A percentile compares a stretch with the other conserved stretches of the same genome.
Conservation (phyloP, 192 early-diverging fungal species). For the Mortierella hygrophila region DNA sequence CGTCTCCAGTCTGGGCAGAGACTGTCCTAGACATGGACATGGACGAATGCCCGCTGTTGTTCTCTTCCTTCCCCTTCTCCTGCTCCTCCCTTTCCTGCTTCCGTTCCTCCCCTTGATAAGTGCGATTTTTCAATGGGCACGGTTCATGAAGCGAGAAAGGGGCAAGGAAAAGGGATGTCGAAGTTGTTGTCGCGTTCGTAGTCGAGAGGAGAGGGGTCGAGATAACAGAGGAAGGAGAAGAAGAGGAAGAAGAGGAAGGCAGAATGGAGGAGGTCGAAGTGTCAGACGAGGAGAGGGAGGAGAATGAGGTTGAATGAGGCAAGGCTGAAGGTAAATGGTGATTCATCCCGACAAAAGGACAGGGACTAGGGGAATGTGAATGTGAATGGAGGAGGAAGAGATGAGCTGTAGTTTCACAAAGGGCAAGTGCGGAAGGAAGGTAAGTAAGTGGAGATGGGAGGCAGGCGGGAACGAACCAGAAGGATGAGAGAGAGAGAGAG, state of each 20-base stretch:
- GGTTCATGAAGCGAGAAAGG: neutral
- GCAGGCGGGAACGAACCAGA: neutral
- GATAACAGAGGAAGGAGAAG: neutral
- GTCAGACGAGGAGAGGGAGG: neutral
- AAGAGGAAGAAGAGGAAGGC: neutral
- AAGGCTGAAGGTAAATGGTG: neutral
- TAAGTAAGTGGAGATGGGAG: neutral
- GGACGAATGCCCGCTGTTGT: neutral
- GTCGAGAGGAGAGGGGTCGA: neutral
- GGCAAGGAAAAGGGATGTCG: neutral
- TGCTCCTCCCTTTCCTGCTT: neutral
- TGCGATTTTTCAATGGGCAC: neutral
- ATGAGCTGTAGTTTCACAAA: too few species aligned
- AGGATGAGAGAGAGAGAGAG: neutral
- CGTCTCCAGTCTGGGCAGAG: too few species aligned
- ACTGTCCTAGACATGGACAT: too few species aligned
- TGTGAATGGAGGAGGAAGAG: neutral
- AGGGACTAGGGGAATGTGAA: neutral
- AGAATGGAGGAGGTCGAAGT: neutral
- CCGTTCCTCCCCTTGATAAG: neutral
- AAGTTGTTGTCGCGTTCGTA: neutral
- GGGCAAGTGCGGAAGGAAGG: neutral
- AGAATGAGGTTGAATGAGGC: neutral
- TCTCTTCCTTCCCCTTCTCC: neutral
- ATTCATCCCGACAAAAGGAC: constrained; percentile 4